phyloP scores from a whole-genome alignment of 1,284 basidiomycete genomes.

The Caloboletus inedulis region DNA sequence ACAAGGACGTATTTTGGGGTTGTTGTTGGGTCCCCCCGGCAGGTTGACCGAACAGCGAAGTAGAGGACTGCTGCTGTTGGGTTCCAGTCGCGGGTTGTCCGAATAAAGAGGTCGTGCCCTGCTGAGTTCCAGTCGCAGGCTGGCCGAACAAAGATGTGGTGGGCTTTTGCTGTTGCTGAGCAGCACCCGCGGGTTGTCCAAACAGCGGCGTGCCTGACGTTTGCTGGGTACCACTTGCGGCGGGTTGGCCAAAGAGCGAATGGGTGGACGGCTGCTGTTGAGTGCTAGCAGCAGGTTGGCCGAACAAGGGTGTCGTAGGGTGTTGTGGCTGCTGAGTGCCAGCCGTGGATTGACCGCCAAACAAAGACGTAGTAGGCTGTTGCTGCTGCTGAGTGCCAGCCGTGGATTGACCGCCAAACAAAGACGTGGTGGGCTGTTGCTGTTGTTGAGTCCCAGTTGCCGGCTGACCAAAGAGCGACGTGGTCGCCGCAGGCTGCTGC shows the following conservation, averaged over 20 bases:
- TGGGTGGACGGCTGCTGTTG: constrained; percentile 25
- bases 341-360: constrained; percentile 24
- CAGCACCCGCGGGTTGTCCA: constrained; percentile 20
- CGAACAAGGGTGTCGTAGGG: constrained; percentile 35
- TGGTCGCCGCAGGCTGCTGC: constrained; percentile 11
- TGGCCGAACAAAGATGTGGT: constrained; percentile 27
- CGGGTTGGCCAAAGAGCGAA: constrained; percentile 37
- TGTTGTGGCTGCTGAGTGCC: constrained; percentile 18
- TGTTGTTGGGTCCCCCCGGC: constrained; percentile 27
- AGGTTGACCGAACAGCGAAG: constrained; percentile 27
- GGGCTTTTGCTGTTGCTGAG: constrained; percentile 30
- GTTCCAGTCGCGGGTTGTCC: constrained; percentile 30
- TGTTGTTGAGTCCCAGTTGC: constrained; percentile 17
- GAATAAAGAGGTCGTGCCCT: constrained; percentile 34
- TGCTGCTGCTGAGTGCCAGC: constrained; percentile 21
- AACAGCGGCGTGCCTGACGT: constrained; percentile 25
- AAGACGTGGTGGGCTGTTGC: constrained; percentile 17
- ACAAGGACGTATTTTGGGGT: constrained; percentile 31
- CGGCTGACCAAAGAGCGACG: constrained; percentile 36
- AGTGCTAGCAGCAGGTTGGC: constrained; percentile 27
- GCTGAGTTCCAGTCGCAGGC: constrained; percentile 16
- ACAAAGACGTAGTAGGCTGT: constrained; percentile 15
- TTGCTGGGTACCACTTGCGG: constrained; percentile 19
- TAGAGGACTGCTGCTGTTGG: constrained; percentile 22
- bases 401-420: constrained; percentile 24